phyloP scores from a whole-genome alignment of 2,329 filamentous ascomycete genomes.

The Diatrype stigma region DNA sequence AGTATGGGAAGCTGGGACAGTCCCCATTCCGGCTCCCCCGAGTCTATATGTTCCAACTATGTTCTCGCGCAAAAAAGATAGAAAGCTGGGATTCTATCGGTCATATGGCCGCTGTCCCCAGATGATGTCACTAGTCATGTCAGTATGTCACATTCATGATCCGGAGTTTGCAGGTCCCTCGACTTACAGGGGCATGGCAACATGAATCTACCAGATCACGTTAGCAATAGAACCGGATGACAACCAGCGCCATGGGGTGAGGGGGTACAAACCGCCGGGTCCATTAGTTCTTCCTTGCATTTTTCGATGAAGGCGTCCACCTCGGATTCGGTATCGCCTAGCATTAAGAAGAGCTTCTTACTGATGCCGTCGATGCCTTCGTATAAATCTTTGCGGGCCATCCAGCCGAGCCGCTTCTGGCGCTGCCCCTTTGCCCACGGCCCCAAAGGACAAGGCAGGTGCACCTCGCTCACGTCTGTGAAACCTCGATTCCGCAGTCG shows the following conservation, averaged over 20 bases:
- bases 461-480: conserved; percentile 12
- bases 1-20: not conserved
- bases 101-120: conserved; percentile 14
- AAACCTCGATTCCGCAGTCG: conserved; percentile 16
- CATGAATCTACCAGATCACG: conserved; percentile 10
- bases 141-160: not conserved
- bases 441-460: conserved; percentile 13
- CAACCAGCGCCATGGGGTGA: not conserved
- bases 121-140: conserved; percentile 7
- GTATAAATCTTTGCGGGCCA: conserved; percentile 17
- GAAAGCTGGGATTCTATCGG: not conserved
- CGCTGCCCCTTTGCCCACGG: conserved; percentile 17
- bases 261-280: conserved; percentile 4
- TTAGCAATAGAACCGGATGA: not conserved
- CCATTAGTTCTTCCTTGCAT: conserved; percentile 12
- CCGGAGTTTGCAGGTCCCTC: not conserved
- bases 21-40: not conserved
- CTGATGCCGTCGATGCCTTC: conserved; percentile 19
- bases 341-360: conserved; percentile 21
- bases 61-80: not conserved
- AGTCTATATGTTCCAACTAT: not conserved
- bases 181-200: conserved; percentile 13
- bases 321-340: conserved; percentile 19
- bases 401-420: conserved; percentile 18
- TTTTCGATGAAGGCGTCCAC: conserved; percentile 8